Conservation (phyloP, 2,329 filamentous ascomycete species). For the Claviceps sp. region DNA sequence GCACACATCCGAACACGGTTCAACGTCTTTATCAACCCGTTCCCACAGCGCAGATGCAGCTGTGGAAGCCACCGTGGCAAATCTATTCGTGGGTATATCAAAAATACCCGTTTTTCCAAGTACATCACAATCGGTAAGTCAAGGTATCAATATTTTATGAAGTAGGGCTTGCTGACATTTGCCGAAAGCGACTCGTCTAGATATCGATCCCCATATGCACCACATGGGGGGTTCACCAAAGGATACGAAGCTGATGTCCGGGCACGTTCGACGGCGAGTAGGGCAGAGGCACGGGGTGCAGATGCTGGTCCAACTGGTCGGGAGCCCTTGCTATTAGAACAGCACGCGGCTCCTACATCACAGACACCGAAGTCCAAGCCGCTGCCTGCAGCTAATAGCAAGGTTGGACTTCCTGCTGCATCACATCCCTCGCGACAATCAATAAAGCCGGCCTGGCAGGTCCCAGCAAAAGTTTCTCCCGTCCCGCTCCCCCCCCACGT, state of each 20-base stretch:
- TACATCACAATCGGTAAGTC: slow-evolving; percentile 43
- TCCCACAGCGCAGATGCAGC: slow-evolving; percentile 4
- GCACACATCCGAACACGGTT: slow-evolving; percentile 5
- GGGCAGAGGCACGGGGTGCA: slow-evolving; percentile 11
- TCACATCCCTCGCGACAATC: slow-evolving; percentile 12
- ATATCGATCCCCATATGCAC: slow-evolving; percentile 47
- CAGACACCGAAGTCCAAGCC: slow-evolving; percentile 14
- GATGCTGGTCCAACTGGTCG: not conserved
- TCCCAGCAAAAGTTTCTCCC: slow-evolving; percentile 28
- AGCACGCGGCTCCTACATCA: not conserved
- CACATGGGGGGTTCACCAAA: slow-evolving; percentile 45
- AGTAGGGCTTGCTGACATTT: slow-evolving; percentile 8
- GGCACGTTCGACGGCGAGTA: slow-evolving; percentile 28
- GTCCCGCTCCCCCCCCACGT: slow-evolving; percentile 31
- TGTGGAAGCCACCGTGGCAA: slow-evolving; percentile 20
- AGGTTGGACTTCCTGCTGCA: slow-evolving; percentile 18
- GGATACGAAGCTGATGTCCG: slow-evolving; percentile 42
- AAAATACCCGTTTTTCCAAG: slow-evolving; percentile 45
- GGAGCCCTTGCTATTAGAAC: not conserved
- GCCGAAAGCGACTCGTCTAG: slow-evolving; percentile 35
- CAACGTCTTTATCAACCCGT: not conserved
- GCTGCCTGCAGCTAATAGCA: slow-evolving; percentile 15
- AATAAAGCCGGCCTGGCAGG: slow-evolving; percentile 18
- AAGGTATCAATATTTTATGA: not conserved
- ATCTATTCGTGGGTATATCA: slow-evolving; percentile 30